A percentile compares a stretch with the other conserved stretches of the same genome.
Evolutionary conservation across 352 stramenopile species (phyloP).

Genomic region (Pythium vanterpoolii): DNA sequence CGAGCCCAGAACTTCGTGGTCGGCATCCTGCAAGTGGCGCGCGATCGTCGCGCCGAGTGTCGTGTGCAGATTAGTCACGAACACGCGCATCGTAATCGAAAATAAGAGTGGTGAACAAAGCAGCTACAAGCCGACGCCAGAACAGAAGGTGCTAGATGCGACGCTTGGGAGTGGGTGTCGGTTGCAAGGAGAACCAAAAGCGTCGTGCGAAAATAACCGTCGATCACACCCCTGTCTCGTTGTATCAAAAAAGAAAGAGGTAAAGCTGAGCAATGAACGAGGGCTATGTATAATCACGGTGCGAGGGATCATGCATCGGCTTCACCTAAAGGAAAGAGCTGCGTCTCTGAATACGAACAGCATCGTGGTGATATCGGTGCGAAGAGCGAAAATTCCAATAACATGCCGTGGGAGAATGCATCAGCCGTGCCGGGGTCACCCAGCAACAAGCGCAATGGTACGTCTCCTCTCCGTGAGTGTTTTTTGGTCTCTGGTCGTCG

Average conservation of each 20-base stretch:
- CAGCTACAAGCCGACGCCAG: not conserved
- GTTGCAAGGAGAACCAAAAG: not conserved
- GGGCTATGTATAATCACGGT: not conserved
- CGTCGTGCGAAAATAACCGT: slow-evolving; percentile 5
- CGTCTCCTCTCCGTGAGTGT: not conserved
- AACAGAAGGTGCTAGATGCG: too few species aligned
- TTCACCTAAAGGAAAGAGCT: too few species aligned
- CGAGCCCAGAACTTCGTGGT: slow-evolving; percentile 66
- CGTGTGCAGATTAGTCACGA: slow-evolving; percentile 67
- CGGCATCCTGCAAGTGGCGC: slow-evolving; percentile 51
- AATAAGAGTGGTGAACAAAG: not conserved
- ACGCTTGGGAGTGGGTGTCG: slow-evolving; percentile 3
- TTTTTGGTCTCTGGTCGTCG: not conserved
- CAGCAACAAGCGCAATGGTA: slow-evolving; percentile 55
- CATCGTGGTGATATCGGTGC: not conserved
- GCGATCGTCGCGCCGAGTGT: slow-evolving; percentile 52
- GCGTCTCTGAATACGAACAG: too few species aligned
- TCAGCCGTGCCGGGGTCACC: slow-evolving; percentile 27
- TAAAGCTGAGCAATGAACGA: not conserved
- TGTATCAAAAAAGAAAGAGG: not conserved
- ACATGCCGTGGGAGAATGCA: slow-evolving; percentile 31
- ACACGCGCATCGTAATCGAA: slow-evolving; percentile 52
- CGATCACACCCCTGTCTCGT: not conserved
- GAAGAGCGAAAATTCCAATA: not conserved
- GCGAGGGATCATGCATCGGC: too few species aligned